Evolutionary conservation across 2,329 filamentous ascomycete species (phyloP).

Genomic region (Fusarium nematophilum): DNA sequence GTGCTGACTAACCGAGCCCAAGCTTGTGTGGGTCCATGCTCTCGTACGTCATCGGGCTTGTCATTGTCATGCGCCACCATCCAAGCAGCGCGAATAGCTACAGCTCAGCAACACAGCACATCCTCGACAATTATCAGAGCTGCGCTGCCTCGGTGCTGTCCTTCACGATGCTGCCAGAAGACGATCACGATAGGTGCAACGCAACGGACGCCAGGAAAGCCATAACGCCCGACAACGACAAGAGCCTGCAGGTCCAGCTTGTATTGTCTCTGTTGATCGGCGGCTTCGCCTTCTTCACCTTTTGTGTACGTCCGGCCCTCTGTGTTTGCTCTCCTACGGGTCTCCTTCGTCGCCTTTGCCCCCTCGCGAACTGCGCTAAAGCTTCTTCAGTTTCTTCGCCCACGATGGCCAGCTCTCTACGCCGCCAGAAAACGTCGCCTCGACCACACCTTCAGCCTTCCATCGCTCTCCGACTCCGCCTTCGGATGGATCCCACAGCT

Average conservation of each 20-base stretch:
- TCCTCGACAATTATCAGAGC: constrained; percentile 9
- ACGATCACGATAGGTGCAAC: not conserved
- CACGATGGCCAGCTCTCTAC: constrained; percentile 92
- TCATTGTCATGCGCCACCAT: constrained; percentile 27
- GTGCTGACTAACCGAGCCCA: constrained; percentile 3
- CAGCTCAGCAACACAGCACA: constrained; percentile 34
- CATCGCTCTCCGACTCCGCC: constrained; percentile 82
- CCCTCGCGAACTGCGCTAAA: constrained; percentile 4
- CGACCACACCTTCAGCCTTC: constrained; percentile 70
- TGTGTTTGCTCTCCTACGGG: not conserved
- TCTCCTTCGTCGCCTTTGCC: not conserved
- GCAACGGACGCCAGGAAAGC: constrained; percentile 15
- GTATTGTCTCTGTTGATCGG: constrained; percentile 78
- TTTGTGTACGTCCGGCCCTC: constrained; percentile 69
- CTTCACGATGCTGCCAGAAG: constrained; percentile 15
- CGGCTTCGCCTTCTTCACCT: constrained; percentile 76
- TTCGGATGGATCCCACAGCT: constrained; percentile 94
- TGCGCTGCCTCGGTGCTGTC: constrained; percentile 7
- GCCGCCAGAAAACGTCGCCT: constrained; percentile 85
- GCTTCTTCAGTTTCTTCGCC: constrained; percentile 75
- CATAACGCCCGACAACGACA: constrained; percentile 46
- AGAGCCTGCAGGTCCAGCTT: constrained; percentile 72
- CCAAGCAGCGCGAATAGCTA: constrained; percentile 13
- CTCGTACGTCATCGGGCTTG: constrained; percentile 31
- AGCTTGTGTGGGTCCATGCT: constrained; percentile 25